phyloP scores from a whole-genome alignment of 2,329 filamentous ascomycete genomes.

The Aspergillus candidus region DNA sequence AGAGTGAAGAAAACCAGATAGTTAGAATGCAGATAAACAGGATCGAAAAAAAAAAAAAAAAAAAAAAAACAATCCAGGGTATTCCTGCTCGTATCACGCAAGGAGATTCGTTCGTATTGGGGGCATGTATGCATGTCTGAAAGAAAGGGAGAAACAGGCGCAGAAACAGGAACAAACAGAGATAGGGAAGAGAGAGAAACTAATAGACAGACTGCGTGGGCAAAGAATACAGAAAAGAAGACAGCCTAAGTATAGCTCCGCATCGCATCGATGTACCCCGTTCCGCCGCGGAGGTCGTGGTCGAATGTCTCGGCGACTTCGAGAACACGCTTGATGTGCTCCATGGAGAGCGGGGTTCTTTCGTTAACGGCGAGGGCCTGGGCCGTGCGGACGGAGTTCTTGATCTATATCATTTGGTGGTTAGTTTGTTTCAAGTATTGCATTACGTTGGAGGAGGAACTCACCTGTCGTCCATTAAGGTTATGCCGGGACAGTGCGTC shows the following conservation, averaged over 20 bases:
- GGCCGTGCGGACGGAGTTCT: conserved; percentile 78
- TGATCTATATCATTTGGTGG: conserved; percentile 55
- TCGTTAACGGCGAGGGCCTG: conserved; percentile 77
- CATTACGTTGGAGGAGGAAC: conserved; percentile 11
- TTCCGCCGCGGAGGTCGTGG: conserved; percentile 72
- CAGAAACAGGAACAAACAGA: too few relatives aligned
- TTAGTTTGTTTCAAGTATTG: background rate
- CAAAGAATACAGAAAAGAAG: background rate
- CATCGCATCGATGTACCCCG: conserved; percentile 78
- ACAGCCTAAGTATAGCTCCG: conserved; percentile 55
- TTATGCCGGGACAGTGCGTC: conserved; percentile 61
- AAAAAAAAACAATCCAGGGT: conserved; percentile 2
- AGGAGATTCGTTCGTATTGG: too few relatives aligned
- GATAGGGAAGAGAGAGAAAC: too few relatives aligned
- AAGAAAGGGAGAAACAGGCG: too few relatives aligned
- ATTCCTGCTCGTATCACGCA: background rate
- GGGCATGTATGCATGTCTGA: too few relatives aligned
- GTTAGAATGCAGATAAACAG: too few relatives aligned
- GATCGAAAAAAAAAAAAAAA: background rate
- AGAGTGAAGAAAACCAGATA: background rate
- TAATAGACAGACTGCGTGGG: too few relatives aligned
- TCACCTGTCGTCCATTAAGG: conserved; percentile 61
- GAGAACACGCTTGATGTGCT: conserved; percentile 74
- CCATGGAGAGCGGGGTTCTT: conserved; percentile 64
- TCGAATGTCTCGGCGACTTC: conserved; percentile 79